Percentiles rank a stretch among this genome's conserved stretches.
These are phyloP conservation scores for Penicillium brasilianum DNA, from an alignment of 2,329 filamentous ascomycete species.

Conservation along the genomic window DNA sequence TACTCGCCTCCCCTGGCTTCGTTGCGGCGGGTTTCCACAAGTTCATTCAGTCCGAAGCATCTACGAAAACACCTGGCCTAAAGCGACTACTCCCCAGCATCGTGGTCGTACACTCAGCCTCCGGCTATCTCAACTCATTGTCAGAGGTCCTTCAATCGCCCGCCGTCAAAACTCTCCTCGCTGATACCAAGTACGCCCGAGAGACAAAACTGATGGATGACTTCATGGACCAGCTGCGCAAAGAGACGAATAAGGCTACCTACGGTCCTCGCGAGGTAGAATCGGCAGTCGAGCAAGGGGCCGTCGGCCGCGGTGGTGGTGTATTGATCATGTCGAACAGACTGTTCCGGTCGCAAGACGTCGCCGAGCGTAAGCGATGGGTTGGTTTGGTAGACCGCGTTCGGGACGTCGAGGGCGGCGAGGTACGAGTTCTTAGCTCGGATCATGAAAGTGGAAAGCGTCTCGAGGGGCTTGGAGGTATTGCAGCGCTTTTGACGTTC, in stretches of 20 bases:
- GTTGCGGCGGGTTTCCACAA: constrained; percentile 79
- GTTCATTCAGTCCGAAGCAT: constrained; percentile 67
- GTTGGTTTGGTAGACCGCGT: constrained; percentile 87
- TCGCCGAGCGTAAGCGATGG: constrained; percentile 77
- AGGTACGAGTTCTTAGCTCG: constrained; percentile 86
- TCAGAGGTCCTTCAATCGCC: constrained; percentile 84
- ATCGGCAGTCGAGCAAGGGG: constrained; percentile 81
- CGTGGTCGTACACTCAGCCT: constrained; percentile 79
- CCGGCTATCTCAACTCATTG: constrained; percentile 83
- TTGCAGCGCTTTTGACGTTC: constrained; percentile 90
- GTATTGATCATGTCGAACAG: constrained; percentile 85
- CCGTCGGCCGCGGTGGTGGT: constrained; percentile 84
- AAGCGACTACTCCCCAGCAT: constrained; percentile 70
- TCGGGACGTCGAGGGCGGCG: constrained; percentile 77
- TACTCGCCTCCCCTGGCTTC: constrained; percentile 90
- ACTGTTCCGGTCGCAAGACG: constrained; percentile 81
- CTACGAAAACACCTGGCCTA: constrained; percentile 61
- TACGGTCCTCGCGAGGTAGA: constrained; percentile 86
- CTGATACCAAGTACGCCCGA: constrained; percentile 84
- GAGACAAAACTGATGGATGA: constrained; percentile 85
- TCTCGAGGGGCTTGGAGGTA: constrained; percentile 80
- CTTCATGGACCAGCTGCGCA: constrained; percentile 76
- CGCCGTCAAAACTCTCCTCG: constrained; percentile 76
- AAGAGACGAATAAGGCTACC: constrained; percentile 86
- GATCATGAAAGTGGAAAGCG: constrained; percentile 92